These are phyloP conservation scores for Herpotrichia juniperi DNA, from an alignment of 2,329 filamentous ascomycete species.

Conservation along the genomic window DNA sequence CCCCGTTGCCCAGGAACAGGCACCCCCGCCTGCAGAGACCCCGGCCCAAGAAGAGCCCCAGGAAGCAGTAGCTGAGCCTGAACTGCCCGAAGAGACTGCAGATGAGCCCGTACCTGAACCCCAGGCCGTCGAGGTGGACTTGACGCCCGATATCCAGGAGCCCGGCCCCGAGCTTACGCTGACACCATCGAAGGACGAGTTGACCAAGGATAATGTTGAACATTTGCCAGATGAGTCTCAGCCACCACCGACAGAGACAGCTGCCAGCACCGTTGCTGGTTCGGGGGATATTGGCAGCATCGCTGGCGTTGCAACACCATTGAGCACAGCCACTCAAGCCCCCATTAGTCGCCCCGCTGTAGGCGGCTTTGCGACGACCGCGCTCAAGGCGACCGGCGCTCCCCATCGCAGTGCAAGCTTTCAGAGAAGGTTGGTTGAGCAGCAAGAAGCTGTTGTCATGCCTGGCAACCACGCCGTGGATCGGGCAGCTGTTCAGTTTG, in stretches of 20 bases:
- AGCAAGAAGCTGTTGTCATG: constrained; percentile 98
- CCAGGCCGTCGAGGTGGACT: constrained; percentile 31
- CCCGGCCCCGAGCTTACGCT: constrained; percentile 59
- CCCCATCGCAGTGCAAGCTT: constrained; percentile 75
- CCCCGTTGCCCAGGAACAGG: constrained; percentile 44
- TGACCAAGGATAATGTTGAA: constrained; percentile 92
- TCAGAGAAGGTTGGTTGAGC: constrained; percentile 86
- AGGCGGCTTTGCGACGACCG: constrained; percentile 79
- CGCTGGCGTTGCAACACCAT: constrained; percentile 59
- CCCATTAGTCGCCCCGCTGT: constrained; percentile 66
- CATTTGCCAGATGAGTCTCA: constrained; percentile 83
- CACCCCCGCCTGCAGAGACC: constrained; percentile 38
- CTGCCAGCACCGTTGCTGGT: constrained; percentile 86
- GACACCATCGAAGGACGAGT: constrained; percentile 76
- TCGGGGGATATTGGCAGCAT: constrained; percentile 74
- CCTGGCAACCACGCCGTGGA: constrained; percentile 95
- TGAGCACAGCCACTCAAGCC: constrained; percentile 58
- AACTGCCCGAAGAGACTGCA: constrained; percentile 45
- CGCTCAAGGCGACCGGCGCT: constrained; percentile 74
- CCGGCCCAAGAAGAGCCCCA: constrained; percentile 47
- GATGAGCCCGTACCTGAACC: constrained; percentile 45
- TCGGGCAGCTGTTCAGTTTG: constrained; percentile 91
- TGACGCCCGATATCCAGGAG: constrained; percentile 51
- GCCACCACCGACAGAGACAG: constrained; percentile 79
- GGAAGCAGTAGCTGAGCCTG: constrained; percentile 45